phyloP scores from a whole-genome alignment of 1,139 yeast genomes.

The Candida dubliniensis region DNA sequence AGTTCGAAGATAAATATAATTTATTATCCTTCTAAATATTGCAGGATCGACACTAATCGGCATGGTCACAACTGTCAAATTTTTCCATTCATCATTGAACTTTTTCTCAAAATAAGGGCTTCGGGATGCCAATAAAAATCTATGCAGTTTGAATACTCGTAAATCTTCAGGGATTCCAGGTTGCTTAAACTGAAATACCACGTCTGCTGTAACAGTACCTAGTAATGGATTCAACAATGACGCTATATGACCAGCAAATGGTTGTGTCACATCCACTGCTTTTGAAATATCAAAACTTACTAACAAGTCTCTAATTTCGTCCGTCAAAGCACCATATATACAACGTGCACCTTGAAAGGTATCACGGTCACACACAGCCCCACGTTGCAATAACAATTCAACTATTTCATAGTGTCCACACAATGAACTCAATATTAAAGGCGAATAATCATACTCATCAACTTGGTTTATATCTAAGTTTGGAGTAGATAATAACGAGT shows the following conservation, averaged over 20 bases:
- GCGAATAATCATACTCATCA: constrained; percentile 75
- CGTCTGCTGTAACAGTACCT: constrained; percentile 37
- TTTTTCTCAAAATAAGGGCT: constrained; percentile 28
- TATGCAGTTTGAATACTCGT: constrained; percentile 29
- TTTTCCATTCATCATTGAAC: constrained; percentile 27
- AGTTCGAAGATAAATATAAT: constrained; percentile 52
- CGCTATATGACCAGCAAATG: constrained; percentile 71
- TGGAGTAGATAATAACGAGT: constrained; percentile 50
- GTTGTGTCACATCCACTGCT: constrained; percentile 66
- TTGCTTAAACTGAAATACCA: constrained; percentile 30
- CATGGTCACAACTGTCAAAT: constrained; percentile 23
- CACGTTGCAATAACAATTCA: constrained; percentile 53
- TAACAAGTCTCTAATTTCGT: constrained; percentile 58
- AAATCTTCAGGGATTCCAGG: constrained; percentile 7
- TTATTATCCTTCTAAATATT: constrained; percentile 42
- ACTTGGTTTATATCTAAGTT: constrained; percentile 60
- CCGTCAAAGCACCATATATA: constrained; percentile 74
- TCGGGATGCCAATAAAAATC: constrained; percentile 44
- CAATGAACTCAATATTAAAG: constrained; percentile 66
- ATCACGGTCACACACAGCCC: constrained; percentile 78
- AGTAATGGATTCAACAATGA: constrained; percentile 38
- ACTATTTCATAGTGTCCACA: constrained; percentile 75
- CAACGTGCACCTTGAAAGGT: constrained; percentile 81
- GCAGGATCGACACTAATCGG: constrained; percentile 20
- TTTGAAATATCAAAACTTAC: constrained; percentile 66